Percentiles rank a stretch among this genome's conserved stretches.
These are phyloP conservation scores for Rhynchospora tenuis DNA, from an alignment of 176 grass and related monocot genomes.

Conservation along the genomic window DNA sequence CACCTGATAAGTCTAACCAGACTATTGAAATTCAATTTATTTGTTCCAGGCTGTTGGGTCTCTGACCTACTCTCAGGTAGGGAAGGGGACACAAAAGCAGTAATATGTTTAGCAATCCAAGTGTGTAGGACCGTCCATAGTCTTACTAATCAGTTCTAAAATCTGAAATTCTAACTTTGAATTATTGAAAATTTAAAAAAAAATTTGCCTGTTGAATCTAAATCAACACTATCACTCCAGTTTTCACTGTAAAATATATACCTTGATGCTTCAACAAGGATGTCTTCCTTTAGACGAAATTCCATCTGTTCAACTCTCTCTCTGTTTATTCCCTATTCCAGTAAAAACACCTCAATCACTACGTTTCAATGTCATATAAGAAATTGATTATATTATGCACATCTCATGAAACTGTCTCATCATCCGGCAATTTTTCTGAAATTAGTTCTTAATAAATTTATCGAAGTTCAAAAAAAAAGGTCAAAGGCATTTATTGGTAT, in stretches of 20 bases:
- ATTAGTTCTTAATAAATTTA: not conserved
- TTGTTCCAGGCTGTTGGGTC: not conserved
- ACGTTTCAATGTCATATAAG: not conserved
- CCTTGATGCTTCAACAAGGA: conserved; percentile 84
- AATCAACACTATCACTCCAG: conserved; percentile 16
- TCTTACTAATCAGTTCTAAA: not conserved
- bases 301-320: conserved; percentile 99
- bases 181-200: conserved; percentile 1
- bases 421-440: not conserved
- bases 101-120: not conserved
- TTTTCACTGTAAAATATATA: conserved; percentile 27
- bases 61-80: not conserved
- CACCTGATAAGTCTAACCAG: not conserved
- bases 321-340: conserved; percentile 87
- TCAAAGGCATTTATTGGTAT: not conserved
- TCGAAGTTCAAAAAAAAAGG: not conserved
- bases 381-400: not conserved
- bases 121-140: not conserved
- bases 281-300: conserved; percentile 97
- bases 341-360: not conserved
- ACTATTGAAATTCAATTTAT: not conserved
- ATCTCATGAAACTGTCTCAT: not conserved
- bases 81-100: not conserved
- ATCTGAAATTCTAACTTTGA: not conserved
- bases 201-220: not conserved